Conservation (phyloP, 2,329 filamentous ascomycete genomes). For the Teratosphaeria gauchensis region DNA sequence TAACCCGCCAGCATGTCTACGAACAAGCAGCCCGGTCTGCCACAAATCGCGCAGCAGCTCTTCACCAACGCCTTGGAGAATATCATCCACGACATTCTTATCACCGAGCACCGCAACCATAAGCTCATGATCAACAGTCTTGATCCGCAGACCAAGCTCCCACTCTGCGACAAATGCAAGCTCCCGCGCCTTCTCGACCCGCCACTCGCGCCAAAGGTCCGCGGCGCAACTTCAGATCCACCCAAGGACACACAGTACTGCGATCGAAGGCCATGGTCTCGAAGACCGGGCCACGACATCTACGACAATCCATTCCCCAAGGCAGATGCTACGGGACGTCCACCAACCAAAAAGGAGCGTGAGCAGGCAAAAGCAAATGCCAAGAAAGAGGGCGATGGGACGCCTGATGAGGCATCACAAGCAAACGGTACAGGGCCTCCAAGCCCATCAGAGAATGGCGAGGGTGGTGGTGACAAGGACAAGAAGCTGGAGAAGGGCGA, state of each 20-base stretch:
- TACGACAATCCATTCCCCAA: slow-evolving; percentile 75
- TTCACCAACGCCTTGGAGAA: slow-evolving; percentile 69
- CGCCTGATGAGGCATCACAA: slow-evolving; percentile 36
- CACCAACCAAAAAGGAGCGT: slow-evolving; percentile 66
- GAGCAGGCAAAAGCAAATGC: slow-evolving; percentile 42
- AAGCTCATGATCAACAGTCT: slow-evolving; percentile 68
- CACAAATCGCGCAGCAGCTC: slow-evolving; percentile 45
- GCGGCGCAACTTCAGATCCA: slow-evolving; percentile 23
- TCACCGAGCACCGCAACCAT: slow-evolving; percentile 68
- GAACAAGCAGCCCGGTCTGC: neutral
- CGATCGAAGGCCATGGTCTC: slow-evolving; percentile 68
- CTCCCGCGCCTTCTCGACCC: slow-evolving; percentile 65
- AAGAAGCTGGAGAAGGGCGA: slow-evolving; percentile 37
- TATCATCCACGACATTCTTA: slow-evolving; percentile 63
- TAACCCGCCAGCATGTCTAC: neutral
- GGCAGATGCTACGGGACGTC: slow-evolving; percentile 45
- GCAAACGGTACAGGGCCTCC: slow-evolving; percentile 23
- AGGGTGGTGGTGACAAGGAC: slow-evolving; percentile 7
- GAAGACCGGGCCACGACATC: slow-evolving; percentile 67
- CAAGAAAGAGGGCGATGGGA: slow-evolving; percentile 35
- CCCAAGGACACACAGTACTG: slow-evolving; percentile 53
- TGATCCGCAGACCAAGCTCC: slow-evolving; percentile 59
- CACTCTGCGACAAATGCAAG: slow-evolving; percentile 64
- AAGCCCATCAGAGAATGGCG: slow-evolving; percentile 21
- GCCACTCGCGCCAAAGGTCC: slow-evolving; percentile 42